These are phyloP conservation scores for Maudiozyma barnettii DNA, from an alignment of 805 yeast genomes.

Conservation along the genomic window DNA sequence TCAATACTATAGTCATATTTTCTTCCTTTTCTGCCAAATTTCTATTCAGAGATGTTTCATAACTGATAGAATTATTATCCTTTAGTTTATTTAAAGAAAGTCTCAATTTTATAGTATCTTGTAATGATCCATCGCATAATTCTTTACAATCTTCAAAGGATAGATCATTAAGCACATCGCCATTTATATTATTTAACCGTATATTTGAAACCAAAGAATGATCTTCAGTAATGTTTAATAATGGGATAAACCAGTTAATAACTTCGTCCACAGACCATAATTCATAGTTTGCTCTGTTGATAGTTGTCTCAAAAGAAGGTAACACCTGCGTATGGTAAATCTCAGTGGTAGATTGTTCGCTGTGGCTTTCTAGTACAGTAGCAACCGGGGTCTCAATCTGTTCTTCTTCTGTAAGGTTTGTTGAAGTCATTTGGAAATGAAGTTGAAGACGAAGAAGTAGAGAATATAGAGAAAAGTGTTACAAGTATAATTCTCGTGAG, in stretches of 20 bases:
- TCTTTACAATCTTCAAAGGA: slow-evolving; percentile 65
- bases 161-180: slow-evolving; percentile 60
- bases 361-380: no score
- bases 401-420: no score
- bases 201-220: slow-evolving; percentile 11
- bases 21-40: slow-evolving; percentile 24
- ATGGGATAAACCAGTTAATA: slow-evolving; percentile 17
- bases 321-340: no score
- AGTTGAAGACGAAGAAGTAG: no score
- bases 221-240: slow-evolving; percentile 11
- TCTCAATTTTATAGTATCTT: slow-evolving; percentile 51
- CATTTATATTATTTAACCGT: slow-evolving; percentile 29
- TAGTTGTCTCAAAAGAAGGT: not conserved
- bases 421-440: no score
- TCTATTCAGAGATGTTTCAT: slow-evolving; percentile 5
- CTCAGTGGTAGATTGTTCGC: no score
- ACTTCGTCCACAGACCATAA: slow-evolving; percentile 23
- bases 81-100: slow-evolving; percentile 48
- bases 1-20: slow-evolving; percentile 22
- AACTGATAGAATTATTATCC: slow-evolving; percentile 6
- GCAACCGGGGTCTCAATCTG: no score
- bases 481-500: no score
- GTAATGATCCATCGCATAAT: slow-evolving; percentile 48
- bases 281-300: not conserved
- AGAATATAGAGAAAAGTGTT: no score